phyloP scores from a whole-genome alignment of 441 rosid genomes.

The Adansonia grandidieri region DNA sequence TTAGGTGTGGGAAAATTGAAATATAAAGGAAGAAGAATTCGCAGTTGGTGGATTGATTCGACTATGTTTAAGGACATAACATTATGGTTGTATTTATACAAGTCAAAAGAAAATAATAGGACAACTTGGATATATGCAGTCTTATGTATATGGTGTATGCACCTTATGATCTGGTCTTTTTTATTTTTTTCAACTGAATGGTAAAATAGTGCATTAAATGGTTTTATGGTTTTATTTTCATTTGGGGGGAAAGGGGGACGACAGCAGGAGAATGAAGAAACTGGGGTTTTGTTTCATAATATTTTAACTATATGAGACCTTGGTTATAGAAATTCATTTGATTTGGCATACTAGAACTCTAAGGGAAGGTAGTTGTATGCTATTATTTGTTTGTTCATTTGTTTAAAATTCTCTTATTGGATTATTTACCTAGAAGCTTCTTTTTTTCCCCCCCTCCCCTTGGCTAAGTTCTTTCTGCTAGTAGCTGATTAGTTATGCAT shows the following conservation, averaged over 20 bases:
- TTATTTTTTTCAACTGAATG: background rate
- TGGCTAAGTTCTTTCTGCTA: background rate
- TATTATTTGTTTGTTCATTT: background rate
- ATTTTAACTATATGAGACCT: conserved; percentile 3
- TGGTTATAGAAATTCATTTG: background rate
- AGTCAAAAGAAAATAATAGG: background rate
- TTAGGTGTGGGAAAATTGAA: background rate
- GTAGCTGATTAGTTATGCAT: conserved; percentile 23
- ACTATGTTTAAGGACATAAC: background rate
- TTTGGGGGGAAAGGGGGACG: background rate
- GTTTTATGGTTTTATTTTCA: background rate
- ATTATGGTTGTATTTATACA: background rate
- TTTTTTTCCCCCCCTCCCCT: background rate
- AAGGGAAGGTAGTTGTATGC: background rate
- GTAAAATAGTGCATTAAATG: background rate
- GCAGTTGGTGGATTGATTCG: background rate
- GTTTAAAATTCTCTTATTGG: background rate
- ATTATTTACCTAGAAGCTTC: background rate
- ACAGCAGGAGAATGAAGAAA: background rate
- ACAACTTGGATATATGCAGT: background rate
- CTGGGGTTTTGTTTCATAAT: background rate
- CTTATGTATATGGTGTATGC: background rate
- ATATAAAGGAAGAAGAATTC: background rate
- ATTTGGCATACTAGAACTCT: background rate
- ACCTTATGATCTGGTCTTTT: background rate